Conservation (phyloP, 2,329 filamentous ascomycete species). For the Alternaria triticina region DNA sequence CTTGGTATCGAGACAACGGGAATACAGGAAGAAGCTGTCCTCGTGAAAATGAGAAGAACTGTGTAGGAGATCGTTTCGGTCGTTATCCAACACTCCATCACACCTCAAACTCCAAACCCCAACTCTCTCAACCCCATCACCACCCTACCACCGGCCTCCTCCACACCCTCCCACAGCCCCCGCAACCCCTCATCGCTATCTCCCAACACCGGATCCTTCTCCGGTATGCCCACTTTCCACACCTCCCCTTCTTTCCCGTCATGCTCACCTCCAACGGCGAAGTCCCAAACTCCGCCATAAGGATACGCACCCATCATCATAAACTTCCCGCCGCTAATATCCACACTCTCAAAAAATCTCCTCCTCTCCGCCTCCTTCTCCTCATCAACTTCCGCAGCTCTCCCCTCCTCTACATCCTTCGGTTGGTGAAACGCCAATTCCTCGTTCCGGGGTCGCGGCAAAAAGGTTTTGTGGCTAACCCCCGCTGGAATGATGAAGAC, state of each 20-base stretch:
- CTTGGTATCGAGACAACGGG: not conserved
- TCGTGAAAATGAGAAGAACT: not conserved
- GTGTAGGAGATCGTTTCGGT: not conserved
- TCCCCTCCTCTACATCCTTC: slow-evolving; percentile 39
- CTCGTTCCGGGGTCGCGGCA: slow-evolving; percentile 47
- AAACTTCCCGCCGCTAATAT: slow-evolving; percentile 53
- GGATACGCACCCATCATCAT: slow-evolving; percentile 67
- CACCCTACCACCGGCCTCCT: not conserved
- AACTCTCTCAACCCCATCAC: not conserved
- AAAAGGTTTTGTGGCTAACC: slow-evolving; percentile 61
- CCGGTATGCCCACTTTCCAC: slow-evolving; percentile 56
- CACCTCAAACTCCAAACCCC: not conserved
- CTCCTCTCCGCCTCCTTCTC: slow-evolving; percentile 43
- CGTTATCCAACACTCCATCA: not conserved
- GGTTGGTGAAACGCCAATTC: slow-evolving; percentile 55
- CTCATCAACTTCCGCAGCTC: slow-evolving; percentile 8
- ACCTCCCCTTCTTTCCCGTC: slow-evolving; percentile 50
- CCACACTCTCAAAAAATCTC: slow-evolving; percentile 45
- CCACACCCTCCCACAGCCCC: slow-evolving; percentile 42
- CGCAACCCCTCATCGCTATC: slow-evolving; percentile 43
- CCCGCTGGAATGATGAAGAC: slow-evolving; percentile 66
- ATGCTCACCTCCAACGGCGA: slow-evolving; percentile 55
- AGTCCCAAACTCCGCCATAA: slow-evolving; percentile 58
- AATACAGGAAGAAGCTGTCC: not conserved
- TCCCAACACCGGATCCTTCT: slow-evolving; percentile 58